Evolutionary conservation across 108 stramenopile species (phyloP), one percentile per base, ranked within the genome.

Genomic region (Conticribra weissflogii): DNA sequence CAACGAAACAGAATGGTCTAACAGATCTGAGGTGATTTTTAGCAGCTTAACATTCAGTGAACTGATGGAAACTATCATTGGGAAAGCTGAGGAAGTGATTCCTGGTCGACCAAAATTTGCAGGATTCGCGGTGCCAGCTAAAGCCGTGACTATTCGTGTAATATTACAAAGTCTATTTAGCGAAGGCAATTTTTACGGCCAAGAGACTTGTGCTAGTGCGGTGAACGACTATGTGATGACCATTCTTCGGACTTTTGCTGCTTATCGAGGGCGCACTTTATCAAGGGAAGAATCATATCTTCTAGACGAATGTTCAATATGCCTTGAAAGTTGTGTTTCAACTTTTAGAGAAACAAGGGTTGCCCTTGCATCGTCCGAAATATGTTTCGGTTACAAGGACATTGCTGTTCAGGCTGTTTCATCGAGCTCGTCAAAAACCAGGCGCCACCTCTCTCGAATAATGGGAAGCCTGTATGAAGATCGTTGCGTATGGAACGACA

Each of bases 91-190:
- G 27, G 45, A 60, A 9, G 59, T n/a, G 16, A 46, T 24, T 3
- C 15, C 33, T 12, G 52, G 58, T 57, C 66, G 82, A 23, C 87
- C 84, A 9, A 54, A 49, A 23, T 94, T 69, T 70, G 60, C 54
- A 44, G 78, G 85, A 34, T 91, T 91, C 77, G 63, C 81, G 29
- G 66, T 79, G 3, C 60, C 53, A 36, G 90, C 87, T 22, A 72
- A 88, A 54, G 82, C 85, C 7, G 81, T 78, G 21, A 71, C 93
- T 0, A 22, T 94, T n/a, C 71, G 81, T 9, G 90, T 86, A 60
- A 52, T 85, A n/a, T 49, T 94, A 5, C 70, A 69, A 28, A 80
- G 81, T n/a, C 69, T 91, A 1, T 66, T 91, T 8, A 71, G 79
- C 48, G 93, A 91, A 44, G 62, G 46, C 18, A 78, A 58, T 50